Evolutionary conservation across 306 rosid genomes (phyloP), one percentile per base, ranked within the genome.

Genomic region (Argentina anserina): DNA sequence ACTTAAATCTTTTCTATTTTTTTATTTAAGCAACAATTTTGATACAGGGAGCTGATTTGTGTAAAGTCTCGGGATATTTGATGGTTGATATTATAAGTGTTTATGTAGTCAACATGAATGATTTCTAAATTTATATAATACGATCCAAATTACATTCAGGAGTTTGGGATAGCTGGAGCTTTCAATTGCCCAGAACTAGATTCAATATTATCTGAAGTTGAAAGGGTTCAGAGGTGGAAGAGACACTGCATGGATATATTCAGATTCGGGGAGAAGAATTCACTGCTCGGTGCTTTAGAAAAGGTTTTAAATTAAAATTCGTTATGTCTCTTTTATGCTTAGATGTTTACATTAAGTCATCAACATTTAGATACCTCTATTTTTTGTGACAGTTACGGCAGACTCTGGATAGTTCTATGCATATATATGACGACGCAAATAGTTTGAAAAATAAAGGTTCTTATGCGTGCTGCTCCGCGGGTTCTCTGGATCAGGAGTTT

Each of bases 221-320:
- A 76, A 75, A 90, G 83, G 90, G 89, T 93, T 83, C 93, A 90
- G 78, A 86, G 78, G 82, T 94, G 98, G 98, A 85, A 83, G 83
- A 83, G 78, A 76, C 81, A 55, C 72, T 91, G 97, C 85, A 75
- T 75, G 65, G 78, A 71, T 43, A 69, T 73, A 50, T 65, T 86
- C 47, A 87, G 85, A 71, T 62, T 80, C 81, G 85, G 78, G 73
- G 93, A 81, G 58, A 81, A 79, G 65, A 73, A 79, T 60, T 83
- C 91, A 31, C 76, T 88, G 80, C 84, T 84, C 73, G 83, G 78
- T 79, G 80, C 78, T 21, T 78, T 94, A 70, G 76, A 68, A 78
- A 89, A 94, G 98, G 98, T 94, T 80, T 76, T 37, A 18, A 74
- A 29, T 21, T 58, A 71, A 41, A 37, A 3, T 13, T 37, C 11